Percentiles rank a stretch among this genome's conserved stretches.
phyloP scores from a whole-genome alignment of 805 yeast species.

The Metschnikowia cerradonensis region DNA sequence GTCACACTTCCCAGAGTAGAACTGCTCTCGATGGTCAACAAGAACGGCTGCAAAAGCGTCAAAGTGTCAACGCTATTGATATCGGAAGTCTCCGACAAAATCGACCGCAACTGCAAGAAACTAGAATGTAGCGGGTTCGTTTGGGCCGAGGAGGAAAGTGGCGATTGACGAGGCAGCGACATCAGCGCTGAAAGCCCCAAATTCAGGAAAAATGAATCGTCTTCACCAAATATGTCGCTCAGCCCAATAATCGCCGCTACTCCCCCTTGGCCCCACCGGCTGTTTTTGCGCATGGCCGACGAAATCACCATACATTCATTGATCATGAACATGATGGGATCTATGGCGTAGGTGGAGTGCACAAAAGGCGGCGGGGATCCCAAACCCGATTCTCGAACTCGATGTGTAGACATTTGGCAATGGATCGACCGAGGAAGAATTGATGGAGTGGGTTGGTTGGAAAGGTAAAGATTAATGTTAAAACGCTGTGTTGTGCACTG shows the following conservation, averaged over 20 bases:
- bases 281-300: slow-evolving; percentile 78
- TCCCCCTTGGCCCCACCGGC: slow-evolving; percentile 65
- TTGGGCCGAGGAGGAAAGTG: slow-evolving; percentile 10
- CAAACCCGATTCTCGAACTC: neutral
- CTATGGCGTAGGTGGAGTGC: slow-evolving; percentile 41
- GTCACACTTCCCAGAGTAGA: slow-evolving; percentile 85
- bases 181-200: slow-evolving; percentile 6
- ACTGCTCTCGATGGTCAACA: slow-evolving; percentile 77
- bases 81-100: slow-evolving; percentile 51
- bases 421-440: neutral
- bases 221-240: slow-evolving; percentile 49
- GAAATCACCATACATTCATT: slow-evolving; percentile 85
- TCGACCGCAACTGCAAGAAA: slow-evolving; percentile 72
- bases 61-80: slow-evolving; percentile 61
- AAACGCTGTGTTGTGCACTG: slow-evolving; percentile 5
- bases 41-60: slow-evolving; percentile 80
- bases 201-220: slow-evolving; percentile 27
- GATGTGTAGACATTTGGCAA: neutral
- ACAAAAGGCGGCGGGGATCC: neutral
- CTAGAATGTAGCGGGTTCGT: slow-evolving; percentile 67
- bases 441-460: neutral
- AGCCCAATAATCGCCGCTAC: slow-evolving; percentile 84
- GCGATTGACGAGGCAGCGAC: slow-evolving; percentile 24
- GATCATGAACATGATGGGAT: slow-evolving; percentile 76
- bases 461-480: too few relatives aligned